Evolutionary conservation across 306 rosid species (phyloP).

Genomic region (Pueraria montana): DNA sequence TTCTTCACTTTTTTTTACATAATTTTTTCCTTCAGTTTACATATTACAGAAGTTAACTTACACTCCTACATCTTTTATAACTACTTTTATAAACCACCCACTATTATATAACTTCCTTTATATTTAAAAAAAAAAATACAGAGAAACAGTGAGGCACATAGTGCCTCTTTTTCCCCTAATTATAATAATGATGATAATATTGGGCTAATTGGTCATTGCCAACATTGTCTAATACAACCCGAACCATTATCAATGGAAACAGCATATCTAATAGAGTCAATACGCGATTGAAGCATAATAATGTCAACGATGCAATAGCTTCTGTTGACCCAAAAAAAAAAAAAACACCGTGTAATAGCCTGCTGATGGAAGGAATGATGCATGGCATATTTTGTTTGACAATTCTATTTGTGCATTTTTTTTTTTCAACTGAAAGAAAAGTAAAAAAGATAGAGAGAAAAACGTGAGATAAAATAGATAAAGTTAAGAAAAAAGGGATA

Average conservation of each 20-base stretch:
- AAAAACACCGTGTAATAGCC: background rate
- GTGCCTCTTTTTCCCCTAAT: too few species aligned
- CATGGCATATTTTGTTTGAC: slow-evolving; percentile 32
- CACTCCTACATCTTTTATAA: too few species aligned
- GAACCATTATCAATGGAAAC: background rate
- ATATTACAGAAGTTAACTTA: too few species aligned
- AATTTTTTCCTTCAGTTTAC: too few species aligned
- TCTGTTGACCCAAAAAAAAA: background rate
- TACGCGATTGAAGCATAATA: background rate
- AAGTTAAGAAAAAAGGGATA: background rate
- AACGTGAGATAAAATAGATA: too few species aligned
- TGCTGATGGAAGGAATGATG: slow-evolving; percentile 49
- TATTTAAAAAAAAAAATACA: too few species aligned
- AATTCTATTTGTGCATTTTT: background rate
- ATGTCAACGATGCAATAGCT: background rate
- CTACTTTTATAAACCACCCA: too few species aligned
- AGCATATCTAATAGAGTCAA: background rate
- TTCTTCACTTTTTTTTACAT: too few species aligned
- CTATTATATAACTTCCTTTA: too few species aligned
- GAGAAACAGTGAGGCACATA: too few species aligned
- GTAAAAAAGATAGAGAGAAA: background rate
- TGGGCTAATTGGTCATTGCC: too few species aligned
- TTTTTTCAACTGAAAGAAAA: background rate
- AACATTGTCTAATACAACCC: background rate
- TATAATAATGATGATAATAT: too few species aligned